Conservation (phyloP, 2,329 filamentous ascomycete genomes). For the Parascedosporium putredinis region DNA sequence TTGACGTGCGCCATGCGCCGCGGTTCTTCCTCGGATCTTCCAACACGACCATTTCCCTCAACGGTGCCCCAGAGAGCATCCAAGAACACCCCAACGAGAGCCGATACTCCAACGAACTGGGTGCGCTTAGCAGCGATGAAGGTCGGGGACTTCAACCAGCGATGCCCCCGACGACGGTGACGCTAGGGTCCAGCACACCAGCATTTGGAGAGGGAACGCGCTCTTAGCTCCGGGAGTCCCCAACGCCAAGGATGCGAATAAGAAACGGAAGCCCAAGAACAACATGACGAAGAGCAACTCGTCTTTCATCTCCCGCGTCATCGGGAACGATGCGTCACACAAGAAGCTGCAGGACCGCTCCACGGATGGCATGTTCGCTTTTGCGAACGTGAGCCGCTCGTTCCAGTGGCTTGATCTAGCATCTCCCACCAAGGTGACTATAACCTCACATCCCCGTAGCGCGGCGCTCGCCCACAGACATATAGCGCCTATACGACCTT, state of each 20-base stretch:
- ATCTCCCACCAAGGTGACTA: conserved; percentile 59
- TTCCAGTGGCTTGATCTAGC: conserved; percentile 94
- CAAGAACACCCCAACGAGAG: conserved; percentile 53
- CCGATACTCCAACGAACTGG: conserved; percentile 49
- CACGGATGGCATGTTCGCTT: conserved; percentile 72
- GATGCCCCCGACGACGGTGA: conserved; percentile 32
- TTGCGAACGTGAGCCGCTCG: conserved; percentile 90
- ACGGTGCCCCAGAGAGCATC: conserved; percentile 33
- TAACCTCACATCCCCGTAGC: too few species aligned
- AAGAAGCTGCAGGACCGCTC: conserved; percentile 74
- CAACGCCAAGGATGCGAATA: conserved; percentile 59
- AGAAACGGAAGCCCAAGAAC: conserved; percentile 90
- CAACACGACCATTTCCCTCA: conserved; percentile 36
- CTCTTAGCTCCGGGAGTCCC: conserved; percentile 50
- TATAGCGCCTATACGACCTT: background rate
- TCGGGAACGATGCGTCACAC: conserved; percentile 70
- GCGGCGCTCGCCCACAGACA: too few species aligned
- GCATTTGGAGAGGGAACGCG: conserved; percentile 83
- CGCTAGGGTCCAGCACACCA: conserved; percentile 38
- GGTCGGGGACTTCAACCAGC: conserved; percentile 42
- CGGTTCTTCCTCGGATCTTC: conserved; percentile 45
- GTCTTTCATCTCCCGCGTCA: conserved; percentile 94
- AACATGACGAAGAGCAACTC: conserved; percentile 98
- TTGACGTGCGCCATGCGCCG: conserved; percentile 50
- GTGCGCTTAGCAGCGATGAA: conserved; percentile 46